A percentile compares a stretch with the other conserved stretches of the same genome.
Evolutionary conservation across 257 asterid species (phyloP).

Genomic region (Gentiana dahurica): DNA sequence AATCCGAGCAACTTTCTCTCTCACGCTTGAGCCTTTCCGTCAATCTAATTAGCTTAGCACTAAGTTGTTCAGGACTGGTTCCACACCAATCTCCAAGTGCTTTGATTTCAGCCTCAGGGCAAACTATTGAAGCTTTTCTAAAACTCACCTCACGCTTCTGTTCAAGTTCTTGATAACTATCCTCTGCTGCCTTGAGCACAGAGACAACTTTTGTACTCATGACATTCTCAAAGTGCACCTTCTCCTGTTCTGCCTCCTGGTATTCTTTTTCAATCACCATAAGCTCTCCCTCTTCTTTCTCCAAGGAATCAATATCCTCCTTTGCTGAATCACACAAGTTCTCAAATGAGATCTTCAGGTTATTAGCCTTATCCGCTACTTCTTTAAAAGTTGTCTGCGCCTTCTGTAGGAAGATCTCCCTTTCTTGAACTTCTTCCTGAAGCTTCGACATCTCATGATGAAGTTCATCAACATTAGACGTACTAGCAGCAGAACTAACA

Average conservation of each 20-base stretch:
- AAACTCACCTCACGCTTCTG: slow-evolving; percentile 50
- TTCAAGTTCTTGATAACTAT: slow-evolving; percentile 48
- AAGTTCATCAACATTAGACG: slow-evolving; percentile 59
- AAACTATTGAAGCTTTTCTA: slow-evolving; percentile 61
- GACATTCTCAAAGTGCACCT: slow-evolving; percentile 43
- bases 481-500: slow-evolving; percentile 30
- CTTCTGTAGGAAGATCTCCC: slow-evolving; percentile 37
- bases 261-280: slow-evolving; percentile 40
- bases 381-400: slow-evolving; percentile 38
- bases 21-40: slow-evolving; percentile 56
- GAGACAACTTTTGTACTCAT: slow-evolving; percentile 47
- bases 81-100: slow-evolving; percentile 51
- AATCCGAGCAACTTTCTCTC: slow-evolving; percentile 75
- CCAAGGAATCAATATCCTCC: slow-evolving; percentile 54
- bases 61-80: slow-evolving; percentile 62
- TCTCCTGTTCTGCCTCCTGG: slow-evolving; percentile 42
- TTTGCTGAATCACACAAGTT: slow-evolving; percentile 60
- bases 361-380: slow-evolving; percentile 41
- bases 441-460: slow-evolving; percentile 65
- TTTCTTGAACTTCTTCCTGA: slow-evolving; percentile 38
- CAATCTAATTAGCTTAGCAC: slow-evolving; percentile 48
- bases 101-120: slow-evolving; percentile 73
- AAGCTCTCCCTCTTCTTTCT: slow-evolving; percentile 56
- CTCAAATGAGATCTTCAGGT: slow-evolving; percentile 34
- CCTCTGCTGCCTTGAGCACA: slow-evolving; percentile 42